Conservation (phyloP, 2,329 filamentous ascomycete species). For the Neopestalotiopsis clavispora region DNA sequence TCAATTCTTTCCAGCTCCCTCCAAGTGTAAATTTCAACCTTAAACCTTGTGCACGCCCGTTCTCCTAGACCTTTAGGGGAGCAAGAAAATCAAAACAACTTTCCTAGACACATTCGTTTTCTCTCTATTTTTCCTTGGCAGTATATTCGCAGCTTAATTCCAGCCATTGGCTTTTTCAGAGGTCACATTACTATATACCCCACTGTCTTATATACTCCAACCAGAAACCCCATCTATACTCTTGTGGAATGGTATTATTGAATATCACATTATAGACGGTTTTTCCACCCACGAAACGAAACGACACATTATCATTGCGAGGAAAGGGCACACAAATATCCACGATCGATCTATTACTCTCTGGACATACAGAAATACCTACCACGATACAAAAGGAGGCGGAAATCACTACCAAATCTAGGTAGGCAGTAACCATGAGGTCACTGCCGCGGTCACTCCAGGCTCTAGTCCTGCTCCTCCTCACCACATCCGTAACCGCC, state of each 20-base stretch:
- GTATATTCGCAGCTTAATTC: background rate
- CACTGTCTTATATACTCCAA: background rate
- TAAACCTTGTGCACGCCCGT: background rate
- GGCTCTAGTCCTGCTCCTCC: conserved; percentile 33
- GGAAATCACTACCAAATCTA: background rate
- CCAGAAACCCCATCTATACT: background rate
- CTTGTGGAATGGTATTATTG: background rate
- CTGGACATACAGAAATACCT: background rate
- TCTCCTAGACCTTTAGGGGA: background rate
- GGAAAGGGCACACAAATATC: background rate
- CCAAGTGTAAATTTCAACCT: background rate
- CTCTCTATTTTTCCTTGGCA: background rate
- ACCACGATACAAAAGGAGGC: background rate
- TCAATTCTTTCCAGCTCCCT: conserved; percentile 1
- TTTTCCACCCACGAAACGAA: background rate
- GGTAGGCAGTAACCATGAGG: background rate
- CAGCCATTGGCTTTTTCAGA: background rate
- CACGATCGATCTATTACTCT: background rate
- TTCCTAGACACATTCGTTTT: background rate
- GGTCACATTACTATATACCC: background rate
- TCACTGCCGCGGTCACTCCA: background rate
- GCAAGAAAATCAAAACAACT: background rate
- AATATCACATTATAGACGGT: background rate
- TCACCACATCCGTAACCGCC: conserved; percentile 29
- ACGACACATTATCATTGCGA: background rate